phyloP scores from a whole-genome alignment of 140 eudicot genomes.

The Cichorium intybus region DNA sequence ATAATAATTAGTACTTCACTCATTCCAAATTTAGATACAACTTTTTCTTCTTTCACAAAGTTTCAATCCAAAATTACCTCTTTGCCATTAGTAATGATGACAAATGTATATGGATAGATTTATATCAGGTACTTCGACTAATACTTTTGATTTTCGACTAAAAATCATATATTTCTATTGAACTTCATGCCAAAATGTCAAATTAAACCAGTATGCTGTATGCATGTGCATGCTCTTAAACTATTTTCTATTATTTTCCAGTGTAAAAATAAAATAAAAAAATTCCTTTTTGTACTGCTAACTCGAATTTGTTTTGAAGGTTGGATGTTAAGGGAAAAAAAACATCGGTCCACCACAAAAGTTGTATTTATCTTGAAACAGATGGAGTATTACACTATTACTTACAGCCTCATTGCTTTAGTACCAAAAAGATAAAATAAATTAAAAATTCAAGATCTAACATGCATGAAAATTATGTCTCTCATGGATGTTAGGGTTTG shows the following conservation, averaged over 20 bases:
- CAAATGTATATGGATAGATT: too few species aligned
- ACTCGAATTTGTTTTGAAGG: too few species aligned
- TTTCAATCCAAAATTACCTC: not conserved
- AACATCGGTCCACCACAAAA: too few species aligned
- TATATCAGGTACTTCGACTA: too few species aligned
- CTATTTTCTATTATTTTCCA: not conserved
- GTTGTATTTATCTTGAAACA: slow-evolving; percentile 12
- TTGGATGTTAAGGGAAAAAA: too few species aligned
- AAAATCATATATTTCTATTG: slow-evolving; percentile 2
- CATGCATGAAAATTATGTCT: too few species aligned
- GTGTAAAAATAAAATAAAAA: not conserved
- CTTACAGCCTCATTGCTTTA: too few species aligned
- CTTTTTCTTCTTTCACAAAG: not conserved
- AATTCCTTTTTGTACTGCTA: too few species aligned
- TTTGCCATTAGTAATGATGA: slow-evolving; percentile 1
- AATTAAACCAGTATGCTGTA: not conserved
- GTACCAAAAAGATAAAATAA: too few species aligned
- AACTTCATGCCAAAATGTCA: too few species aligned
- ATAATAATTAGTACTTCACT: not conserved
- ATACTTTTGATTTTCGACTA: not conserved
- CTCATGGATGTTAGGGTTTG: slow-evolving; percentile 70
- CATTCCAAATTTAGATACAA: slow-evolving; percentile 5
- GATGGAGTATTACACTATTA: too few species aligned
- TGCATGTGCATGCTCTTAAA: not conserved
- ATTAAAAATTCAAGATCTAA: too few species aligned